These are phyloP conservation scores for Fragilaria radians DNA, from an alignment of 108 stramenopile genomes.

Conservation along the genomic window DNA sequence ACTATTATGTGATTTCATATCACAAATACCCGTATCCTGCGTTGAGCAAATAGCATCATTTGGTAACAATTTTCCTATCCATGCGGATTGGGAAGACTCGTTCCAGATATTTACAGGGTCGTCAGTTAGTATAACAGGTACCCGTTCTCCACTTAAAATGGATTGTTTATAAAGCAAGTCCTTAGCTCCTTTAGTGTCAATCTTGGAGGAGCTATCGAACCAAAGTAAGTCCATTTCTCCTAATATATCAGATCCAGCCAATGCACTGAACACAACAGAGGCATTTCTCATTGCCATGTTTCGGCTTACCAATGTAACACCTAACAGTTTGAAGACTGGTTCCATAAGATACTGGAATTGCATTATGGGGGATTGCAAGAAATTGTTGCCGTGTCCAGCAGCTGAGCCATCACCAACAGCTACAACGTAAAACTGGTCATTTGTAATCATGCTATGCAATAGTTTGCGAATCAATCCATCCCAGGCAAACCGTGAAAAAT, in stretches of 20 bases:
- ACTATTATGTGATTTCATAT: constrained; percentile 20
- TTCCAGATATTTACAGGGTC: not conserved
- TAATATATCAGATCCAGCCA: constrained; percentile 14
- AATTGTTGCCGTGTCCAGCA: constrained; percentile 23
- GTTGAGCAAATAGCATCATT: constrained; percentile 4
- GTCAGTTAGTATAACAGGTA: constrained; percentile 24
- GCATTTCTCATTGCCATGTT: constrained; percentile 31
- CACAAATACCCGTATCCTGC: constrained; percentile 13
- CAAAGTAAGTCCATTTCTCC: constrained; percentile 12
- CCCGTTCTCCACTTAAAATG: constrained; percentile 33
- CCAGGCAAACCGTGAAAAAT: constrained; percentile 3
- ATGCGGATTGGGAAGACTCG: constrained; percentile 5
- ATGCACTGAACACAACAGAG: constrained; percentile 3
- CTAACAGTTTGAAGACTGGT: constrained; percentile 41
- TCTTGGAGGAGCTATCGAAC: not conserved
- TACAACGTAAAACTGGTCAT: constrained; percentile 34
- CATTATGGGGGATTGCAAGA: constrained; percentile 23
- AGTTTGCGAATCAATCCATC: constrained; percentile 34
- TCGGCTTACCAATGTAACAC: constrained; percentile 28
- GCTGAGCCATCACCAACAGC: constrained; percentile 22
- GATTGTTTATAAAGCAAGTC: constrained; percentile 42
- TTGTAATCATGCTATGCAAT: constrained; percentile 45
- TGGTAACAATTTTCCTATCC: constrained; percentile 13
- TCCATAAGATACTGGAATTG: constrained; percentile 41
- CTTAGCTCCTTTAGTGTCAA: not conserved